Evolutionary conservation across 1,284 basidiomycete genomes (phyloP).

Genomic region (Phylloporus sp.): DNA sequence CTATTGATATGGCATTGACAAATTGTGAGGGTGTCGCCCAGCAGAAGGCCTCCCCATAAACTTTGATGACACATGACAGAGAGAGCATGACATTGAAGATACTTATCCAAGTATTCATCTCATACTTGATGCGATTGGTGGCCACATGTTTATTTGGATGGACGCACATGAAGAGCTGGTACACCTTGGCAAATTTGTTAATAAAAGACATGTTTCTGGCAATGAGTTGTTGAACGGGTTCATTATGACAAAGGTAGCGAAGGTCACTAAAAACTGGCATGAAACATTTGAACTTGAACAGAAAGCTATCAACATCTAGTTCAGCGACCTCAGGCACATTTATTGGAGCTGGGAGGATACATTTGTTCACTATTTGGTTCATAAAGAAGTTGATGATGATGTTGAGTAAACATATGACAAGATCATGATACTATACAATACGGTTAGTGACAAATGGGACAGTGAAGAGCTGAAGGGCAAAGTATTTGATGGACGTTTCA

Average conservation of each 20-base stretch:
- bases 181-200: constrained; percentile 60
- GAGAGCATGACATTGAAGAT: constrained; percentile 93
- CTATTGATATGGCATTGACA: constrained; percentile 68
- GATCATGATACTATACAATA: constrained; percentile 74
- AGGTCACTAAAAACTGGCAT: constrained; percentile 89
- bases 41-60: constrained; percentile 82
- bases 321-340: constrained; percentile 29
- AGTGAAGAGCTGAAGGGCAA: constrained; percentile 90
- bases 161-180: constrained; percentile 89
- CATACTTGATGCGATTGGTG: constrained; percentile 88
- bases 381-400: constrained; percentile 91
- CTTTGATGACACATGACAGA: constrained; percentile 84
- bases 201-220: constrained; percentile 62
- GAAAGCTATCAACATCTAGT: constrained; percentile 81
- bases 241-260: constrained; percentile 76
- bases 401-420: constrained; percentile 77
- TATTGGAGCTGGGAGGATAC: constrained; percentile 54
- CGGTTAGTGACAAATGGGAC: constrained; percentile 84
- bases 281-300: constrained; percentile 93
- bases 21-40: constrained; percentile 63
- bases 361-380: constrained; percentile 75
- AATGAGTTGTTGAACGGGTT: constrained; percentile 78
- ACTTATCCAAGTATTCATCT: constrained; percentile 92
- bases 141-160: constrained; percentile 88
- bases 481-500: constrained; percentile 92